Evolutionary conservation across 2,329 filamentous ascomycete species (phyloP), one percentile per base, ranked within the genome.

Genomic region (Erysiphe pulchra): DNA sequence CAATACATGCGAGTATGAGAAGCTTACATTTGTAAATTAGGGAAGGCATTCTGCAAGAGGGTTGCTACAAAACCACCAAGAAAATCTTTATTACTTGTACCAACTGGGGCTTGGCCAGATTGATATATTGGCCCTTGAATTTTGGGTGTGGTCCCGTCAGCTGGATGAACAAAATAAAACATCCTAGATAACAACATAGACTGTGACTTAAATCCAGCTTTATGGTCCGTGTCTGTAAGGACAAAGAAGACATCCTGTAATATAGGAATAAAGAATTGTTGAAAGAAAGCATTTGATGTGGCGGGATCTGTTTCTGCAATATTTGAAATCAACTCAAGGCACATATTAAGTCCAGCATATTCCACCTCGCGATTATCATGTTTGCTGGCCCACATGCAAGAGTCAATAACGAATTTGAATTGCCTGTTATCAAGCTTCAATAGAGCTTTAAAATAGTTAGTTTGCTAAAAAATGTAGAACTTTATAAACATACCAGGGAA

Each of bases 301-400:
- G 78, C 69, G 17, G 73, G 65, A 59, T 95, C 86, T 1, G 85
- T 79, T 58, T 94, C 87, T 9, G 87, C 84, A 67, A 98, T 93
- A 64, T 98, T 98, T 63, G 81, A 87, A 60, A 98, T 86, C 52
- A 98, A 70, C 64, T 98, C 90, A 53, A 93, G 75, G 61, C 87
- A 95, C 90, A 98, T 98, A 63, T 86, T 90, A 49, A 98, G 74
- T 49, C 90, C 90, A 36, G 90, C 92, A 53, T 82, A 84, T 63
- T 98, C 90, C 30, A 98, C 90, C 59, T 94, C 85, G 49, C 90
- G 81, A 64, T 98, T 98, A 65, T 98, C 90, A 63, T 98, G 90
- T 68, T 98, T 98, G 68, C 87, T 94, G n/a, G 92, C 90, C 92
- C 90, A 98, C 71, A 95, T 85, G 69, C 92, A 98, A 33, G 87